phyloP scores from a whole-genome alignment of 371 early-diverging fungal genomes.

The Scutellospora calospora region DNA sequence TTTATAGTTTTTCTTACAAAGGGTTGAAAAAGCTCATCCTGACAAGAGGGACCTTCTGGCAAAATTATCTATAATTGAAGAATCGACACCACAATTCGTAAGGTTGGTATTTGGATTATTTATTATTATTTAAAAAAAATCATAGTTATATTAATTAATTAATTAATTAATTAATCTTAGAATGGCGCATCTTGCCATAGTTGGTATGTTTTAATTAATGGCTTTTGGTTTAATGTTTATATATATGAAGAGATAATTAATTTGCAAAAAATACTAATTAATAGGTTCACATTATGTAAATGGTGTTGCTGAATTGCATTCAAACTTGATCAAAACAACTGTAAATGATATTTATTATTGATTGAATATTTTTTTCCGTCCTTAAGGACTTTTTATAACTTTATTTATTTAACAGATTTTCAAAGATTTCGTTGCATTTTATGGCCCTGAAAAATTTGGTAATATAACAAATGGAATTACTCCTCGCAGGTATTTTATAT shows the following conservation, averaged over 20 bases:
- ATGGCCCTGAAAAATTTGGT: conserved; percentile 84
- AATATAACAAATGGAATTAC: conserved; percentile 96
- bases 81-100: conserved; percentile 86
- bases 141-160: too few species aligned
- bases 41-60: conserved; percentile 87
- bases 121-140: too few species aligned
- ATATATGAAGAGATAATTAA: background rate
- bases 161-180: conserved; percentile 11
- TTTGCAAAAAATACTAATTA: background rate
- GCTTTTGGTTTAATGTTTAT: background rate
- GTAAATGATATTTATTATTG: conserved; percentile 42
- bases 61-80: conserved; percentile 91
- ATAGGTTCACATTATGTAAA: conserved; percentile 91
- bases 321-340: conserved; percentile 80
- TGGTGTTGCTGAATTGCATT: conserved; percentile 93
- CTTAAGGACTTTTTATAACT: too few species aligned
- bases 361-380: background rate
- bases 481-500: conserved; percentile 61
- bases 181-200: conserved; percentile 67
- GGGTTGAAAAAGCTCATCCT: conserved; percentile 82
- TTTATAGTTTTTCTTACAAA: conserved; percentile 84
- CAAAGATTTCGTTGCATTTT: conserved; percentile 84
- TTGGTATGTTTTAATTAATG: conserved; percentile 50
- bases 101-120: conserved; percentile 76
- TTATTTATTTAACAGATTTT: conserved; percentile 62